Evolutionary conservation across 2,329 filamentous ascomycete genomes (phyloP), one percentile per base, ranked within the genome.

Genomic region (Verticillium albo-atrum): DNA sequence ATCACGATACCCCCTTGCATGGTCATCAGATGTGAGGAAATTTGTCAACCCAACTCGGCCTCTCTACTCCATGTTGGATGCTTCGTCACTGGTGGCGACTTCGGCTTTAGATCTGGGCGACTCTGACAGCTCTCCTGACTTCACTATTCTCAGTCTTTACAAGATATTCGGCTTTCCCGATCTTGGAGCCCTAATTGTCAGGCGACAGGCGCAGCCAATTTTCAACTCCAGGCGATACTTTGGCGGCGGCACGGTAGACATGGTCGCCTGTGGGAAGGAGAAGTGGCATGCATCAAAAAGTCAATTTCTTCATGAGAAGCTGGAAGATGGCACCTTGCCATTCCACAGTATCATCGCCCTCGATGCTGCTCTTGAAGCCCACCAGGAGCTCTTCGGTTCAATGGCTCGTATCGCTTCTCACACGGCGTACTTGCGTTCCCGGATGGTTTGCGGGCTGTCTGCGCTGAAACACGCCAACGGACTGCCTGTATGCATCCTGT

Each of bases 101-200:
- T 86, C 90, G 4, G 86, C 85, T 1, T 77, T 98, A 6, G 84
- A 96, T 68, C 77, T 98, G 2, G 79, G 84, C 58, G 76, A 90
- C 65, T 66, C 80, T 0, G 75, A 78, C 0, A 70, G 75, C 1
- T 86, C 89, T 0, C 90, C 94, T 1, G 94, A 98, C 71, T 98
- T 98, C 65, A 89, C 86, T 0, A 89, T 91, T 0, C 69, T 98
- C 50, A 97, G 93, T 72, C 87, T 98, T 64, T 96, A 97, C 77
- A 99, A 98, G 72, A 93, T 97, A n/a, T 98, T 98, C 72, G 94
- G 95, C 1, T 97, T 97, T 64, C 94, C 94, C 0, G 91, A 98
- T 70, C 79, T 98, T 2, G 94, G 94, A 2, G 92, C 88, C 1
- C 75, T 99, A 60, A 86, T 98, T 30, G 86, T 98, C 14, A 86